Base-by-base conservation (phyloP, 2,329 filamentous ascomycete genomes). In the Tolypocladium guangdongense region DNA sequence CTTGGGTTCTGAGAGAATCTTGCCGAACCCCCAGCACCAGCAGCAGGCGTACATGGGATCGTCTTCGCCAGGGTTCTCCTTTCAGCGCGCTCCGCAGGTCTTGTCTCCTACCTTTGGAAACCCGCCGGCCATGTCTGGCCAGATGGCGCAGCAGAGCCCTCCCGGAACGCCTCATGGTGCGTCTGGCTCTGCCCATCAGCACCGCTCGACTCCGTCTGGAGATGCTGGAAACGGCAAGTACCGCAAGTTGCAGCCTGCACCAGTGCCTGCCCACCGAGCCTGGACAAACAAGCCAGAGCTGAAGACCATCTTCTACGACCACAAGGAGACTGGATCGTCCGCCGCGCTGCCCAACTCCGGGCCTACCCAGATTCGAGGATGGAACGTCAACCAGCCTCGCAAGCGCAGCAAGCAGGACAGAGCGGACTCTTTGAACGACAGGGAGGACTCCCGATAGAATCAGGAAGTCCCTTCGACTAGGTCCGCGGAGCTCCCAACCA, bases 301-400 rank as follows among this genome's bases (percentile, higher is more conserved):
- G n/a, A 76, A 80, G 53, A 81, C 80, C 4, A 78, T 81, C 4
- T 77, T 76, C 38, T 83, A 82, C 57, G 76, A 78, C 22, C 81
- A 82, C 62, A 82, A 82, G 61, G 79, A 83, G 59, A 81, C 80
- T 45, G 70, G 71, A 4, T 73, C 78, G 2, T 74, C 73, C 20
- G 78, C 81, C 50, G 77, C 78, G 16, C 73, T 81, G 33, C 80
- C 80, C 10, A 74, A 73, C 49, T 77, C 75, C 18, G 80, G 78
- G 0, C 80, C 80, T 0, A 80, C 78, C 14, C 72, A 74, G 45
- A 81, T 83, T 35, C 67, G 80, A 32, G 80, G 79, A 1, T 83
- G 80, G 80, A 79, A 78, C 48, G 69, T 73, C 11, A 73, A 73
- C 53, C 68, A 68, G 55, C 65, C 66, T 53, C 65, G 69, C 45